Evolutionary conservation across 345 rosid genomes (phyloP), one percentile per base, ranked within the genome.

Genomic region (Draba incana): DNA sequence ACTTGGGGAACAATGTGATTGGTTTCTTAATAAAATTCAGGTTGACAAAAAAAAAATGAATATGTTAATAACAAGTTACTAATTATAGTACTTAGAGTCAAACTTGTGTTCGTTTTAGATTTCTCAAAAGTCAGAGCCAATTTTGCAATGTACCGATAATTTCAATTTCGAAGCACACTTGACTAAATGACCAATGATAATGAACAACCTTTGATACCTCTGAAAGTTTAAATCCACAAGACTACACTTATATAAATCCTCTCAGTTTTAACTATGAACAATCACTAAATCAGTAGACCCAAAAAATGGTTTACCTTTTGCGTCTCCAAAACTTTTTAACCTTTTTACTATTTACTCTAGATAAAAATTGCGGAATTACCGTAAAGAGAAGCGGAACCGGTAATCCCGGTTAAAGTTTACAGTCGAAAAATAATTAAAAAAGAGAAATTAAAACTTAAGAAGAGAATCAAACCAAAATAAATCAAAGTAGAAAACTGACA

Each of bases 351-450:
- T 43, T 13, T 0, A 38, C 0, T 10, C 53, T 41, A 25, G 16
- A 42, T 53, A 3, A 66, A 3, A 33, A 42, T 30, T 10, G 54
- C 55, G 54, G 28, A 66, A 49, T 66, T 73, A 66, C 71, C 67
- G 77, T 66, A 4, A 38, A n/a, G 8, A 72, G 77, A 65, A 31
- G 66, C 67, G 61, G 49, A 73, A 66, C 72, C 77, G 72, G 77
- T 73, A 66, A 50, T 73, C 55, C 62, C 77, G 77, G 77, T 51
- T 73, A 73, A 74, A 60, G 51, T 60, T 42, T 37, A 8, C 42
- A 44, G 27, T 27, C 1, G 2, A 10, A 57, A 44, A 58, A 13
- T 35, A 35, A 35, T 35, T 35, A 37, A 10, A 7, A 13, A 10
- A 48, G 28, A 51, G 38, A 48, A 24, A 56, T 14, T 38, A 31